These are phyloP conservation scores for Xylariaceae sp. DNA, from an alignment of 2,329 filamentous ascomycete species.

Conservation along the genomic window DNA sequence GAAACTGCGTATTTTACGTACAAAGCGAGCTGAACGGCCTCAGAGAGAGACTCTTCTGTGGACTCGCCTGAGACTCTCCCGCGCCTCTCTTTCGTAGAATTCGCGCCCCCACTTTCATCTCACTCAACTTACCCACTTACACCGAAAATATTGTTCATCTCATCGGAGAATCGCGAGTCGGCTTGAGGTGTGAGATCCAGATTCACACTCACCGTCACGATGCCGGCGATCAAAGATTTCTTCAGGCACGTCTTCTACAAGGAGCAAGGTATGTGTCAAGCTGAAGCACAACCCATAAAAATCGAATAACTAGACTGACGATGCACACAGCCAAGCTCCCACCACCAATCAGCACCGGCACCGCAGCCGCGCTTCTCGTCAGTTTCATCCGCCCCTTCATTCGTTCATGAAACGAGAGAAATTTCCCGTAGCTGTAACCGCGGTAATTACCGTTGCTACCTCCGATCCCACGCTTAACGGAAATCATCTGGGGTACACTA, in stretches of 20 bases:
- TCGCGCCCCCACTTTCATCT: background rate
- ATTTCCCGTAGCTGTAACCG: conserved; percentile 15
- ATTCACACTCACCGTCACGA: conserved; percentile 17
- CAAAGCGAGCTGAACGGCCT: too few relatives aligned
- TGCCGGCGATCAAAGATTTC: conserved; percentile 30
- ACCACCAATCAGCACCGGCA: conserved; percentile 38
- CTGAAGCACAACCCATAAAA: background rate
- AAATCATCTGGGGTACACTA: background rate
- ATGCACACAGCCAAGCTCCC: conserved; percentile 33
- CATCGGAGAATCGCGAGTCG: background rate
- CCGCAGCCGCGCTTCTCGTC: conserved; percentile 36
- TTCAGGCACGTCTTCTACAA: conserved; percentile 29
- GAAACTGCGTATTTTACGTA: too few relatives aligned
- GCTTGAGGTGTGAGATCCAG: background rate
- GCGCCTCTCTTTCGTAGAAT: background rate
- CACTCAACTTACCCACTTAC: background rate
- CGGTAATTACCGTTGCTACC: conserved; percentile 1
- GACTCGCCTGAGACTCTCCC: too few relatives aligned
- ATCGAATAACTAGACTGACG: conserved; percentile 18
- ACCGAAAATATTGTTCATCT: background rate
- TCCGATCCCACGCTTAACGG: conserved; percentile 6
- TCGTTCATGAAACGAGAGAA: background rate
- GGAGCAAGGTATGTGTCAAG: conserved; percentile 28
- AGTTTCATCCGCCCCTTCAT: conserved; percentile 17
- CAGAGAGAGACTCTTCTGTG: too few relatives aligned